phyloP scores from a whole-genome alignment of 768 basidiomycete genomes.

The Leccinum longicurvipes region DNA sequence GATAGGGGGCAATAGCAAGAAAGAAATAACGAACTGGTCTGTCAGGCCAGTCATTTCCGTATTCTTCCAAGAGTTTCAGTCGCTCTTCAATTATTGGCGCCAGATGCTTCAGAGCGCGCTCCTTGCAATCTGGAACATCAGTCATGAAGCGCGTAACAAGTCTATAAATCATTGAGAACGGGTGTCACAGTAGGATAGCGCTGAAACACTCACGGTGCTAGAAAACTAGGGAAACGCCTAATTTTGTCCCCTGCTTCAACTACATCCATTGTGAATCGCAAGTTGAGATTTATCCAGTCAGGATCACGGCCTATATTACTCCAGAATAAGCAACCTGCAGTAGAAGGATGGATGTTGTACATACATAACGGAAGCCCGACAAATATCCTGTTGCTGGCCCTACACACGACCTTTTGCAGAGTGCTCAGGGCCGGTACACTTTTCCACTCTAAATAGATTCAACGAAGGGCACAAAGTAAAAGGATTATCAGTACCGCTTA shows the following conservation, averaged over 20 bases:
- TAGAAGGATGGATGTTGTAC: too few species aligned
- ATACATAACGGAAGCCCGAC: slow-evolving; percentile 39
- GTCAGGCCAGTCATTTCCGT: slow-evolving; percentile 29
- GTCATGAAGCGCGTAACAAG: not conserved
- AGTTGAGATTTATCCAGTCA: not conserved
- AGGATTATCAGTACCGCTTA: not conserved
- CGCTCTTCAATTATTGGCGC: slow-evolving; percentile 24
- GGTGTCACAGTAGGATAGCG: not conserved
- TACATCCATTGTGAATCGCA: not conserved
- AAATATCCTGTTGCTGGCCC: slow-evolving; percentile 42
- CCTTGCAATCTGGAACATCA: not conserved
- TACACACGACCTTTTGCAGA: slow-evolving; percentile 12
- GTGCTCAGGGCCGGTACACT: slow-evolving; percentile 26
- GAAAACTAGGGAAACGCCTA: slow-evolving; percentile 29
- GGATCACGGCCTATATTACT: not conserved
- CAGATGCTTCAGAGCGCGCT: not conserved
- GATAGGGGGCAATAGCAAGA: not conserved
- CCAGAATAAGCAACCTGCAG: not conserved
- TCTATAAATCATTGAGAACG: not conserved
- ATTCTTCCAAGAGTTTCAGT: slow-evolving; percentile 17
- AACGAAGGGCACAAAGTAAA: not conserved
- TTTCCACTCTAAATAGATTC: slow-evolving; percentile 36
- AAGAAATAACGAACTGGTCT: slow-evolving; percentile 30
- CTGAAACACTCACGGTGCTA: slow-evolving; percentile 33
- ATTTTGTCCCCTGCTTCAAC: not conserved